A percentile compares a stretch with the other conserved stretches of the same genome.
phyloP scores from a whole-genome alignment of 2,329 filamentous ascomycete species.

The Alternaria arbusti region DNA sequence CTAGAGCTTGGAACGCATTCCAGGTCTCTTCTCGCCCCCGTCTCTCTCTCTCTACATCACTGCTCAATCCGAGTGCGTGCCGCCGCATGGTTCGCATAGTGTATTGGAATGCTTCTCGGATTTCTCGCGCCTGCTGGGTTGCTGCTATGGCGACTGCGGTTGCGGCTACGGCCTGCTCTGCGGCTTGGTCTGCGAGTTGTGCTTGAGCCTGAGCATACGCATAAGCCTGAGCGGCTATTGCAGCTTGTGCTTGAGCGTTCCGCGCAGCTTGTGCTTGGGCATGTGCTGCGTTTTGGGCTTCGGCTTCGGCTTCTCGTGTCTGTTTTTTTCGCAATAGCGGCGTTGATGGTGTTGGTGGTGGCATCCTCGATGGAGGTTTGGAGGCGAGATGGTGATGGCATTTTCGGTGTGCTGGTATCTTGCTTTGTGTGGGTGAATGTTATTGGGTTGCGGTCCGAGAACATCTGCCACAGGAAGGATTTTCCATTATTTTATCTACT shows the following conservation, averaged over 20 bases:
- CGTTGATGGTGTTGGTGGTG: not conserved
- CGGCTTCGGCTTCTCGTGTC: not conserved
- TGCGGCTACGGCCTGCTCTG: not conserved
- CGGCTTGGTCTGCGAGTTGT: not conserved
- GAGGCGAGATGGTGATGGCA: not conserved
- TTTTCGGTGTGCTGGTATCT: not conserved
- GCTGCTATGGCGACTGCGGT: not conserved
- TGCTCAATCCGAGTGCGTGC: not conserved
- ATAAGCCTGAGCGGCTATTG: not conserved
- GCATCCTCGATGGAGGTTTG: not conserved
- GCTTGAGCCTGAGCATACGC: not conserved
- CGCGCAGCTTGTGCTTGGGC: not conserved
- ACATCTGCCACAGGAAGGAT: too few relatives aligned
- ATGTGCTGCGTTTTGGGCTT: not conserved
- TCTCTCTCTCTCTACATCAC: not conserved
- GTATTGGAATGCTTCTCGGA: not conserved
- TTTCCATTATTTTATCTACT: not conserved
- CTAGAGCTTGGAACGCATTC: not conserved
- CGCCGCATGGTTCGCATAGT: not conserved
- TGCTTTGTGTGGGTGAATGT: not conserved
- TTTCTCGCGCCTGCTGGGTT: not conserved
- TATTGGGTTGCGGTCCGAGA: not conserved
- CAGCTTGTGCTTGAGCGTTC: not conserved
- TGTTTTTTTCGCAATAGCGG: not conserved
- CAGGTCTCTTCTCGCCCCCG: not conserved